Conservation (phyloP, 805 yeast species). For the Allodekkera sacchari region DNA sequence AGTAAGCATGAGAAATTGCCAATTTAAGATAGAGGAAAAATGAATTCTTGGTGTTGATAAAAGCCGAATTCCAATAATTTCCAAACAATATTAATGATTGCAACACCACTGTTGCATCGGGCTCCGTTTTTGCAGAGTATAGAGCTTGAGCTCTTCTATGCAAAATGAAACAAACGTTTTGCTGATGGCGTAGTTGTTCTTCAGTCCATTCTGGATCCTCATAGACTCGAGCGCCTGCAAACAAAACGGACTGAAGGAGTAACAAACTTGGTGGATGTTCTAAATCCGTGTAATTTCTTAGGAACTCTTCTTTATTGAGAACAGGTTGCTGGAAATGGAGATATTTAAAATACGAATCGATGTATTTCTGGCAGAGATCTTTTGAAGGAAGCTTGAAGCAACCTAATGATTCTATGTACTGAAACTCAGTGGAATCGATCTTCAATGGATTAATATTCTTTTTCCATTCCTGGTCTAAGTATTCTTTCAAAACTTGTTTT, state of each 20-base stretch:
- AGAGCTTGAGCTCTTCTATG: slow-evolving; percentile 68
- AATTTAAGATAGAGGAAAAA: slow-evolving; percentile 53
- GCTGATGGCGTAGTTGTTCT: slow-evolving; percentile 38
- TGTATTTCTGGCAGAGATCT: slow-evolving; percentile 49
- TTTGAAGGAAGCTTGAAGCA: slow-evolving; percentile 62
- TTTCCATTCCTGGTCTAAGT: slow-evolving; percentile 5
- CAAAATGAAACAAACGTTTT: slow-evolving; percentile 34
- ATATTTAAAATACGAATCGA: slow-evolving; percentile 52
- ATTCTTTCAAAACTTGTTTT: slow-evolving; percentile 23
- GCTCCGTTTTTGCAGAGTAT: slow-evolving; percentile 61
- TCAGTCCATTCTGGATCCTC: slow-evolving; percentile 38
- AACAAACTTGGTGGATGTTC: slow-evolving; percentile 52
- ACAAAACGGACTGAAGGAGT: slow-evolving; percentile 56
- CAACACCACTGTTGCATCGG: slow-evolving; percentile 51
- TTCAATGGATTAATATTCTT: slow-evolving; percentile 6
- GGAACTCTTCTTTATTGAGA: slow-evolving; percentile 52
- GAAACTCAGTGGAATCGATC: slow-evolving; percentile 12
- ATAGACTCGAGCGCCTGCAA: slow-evolving; percentile 61
- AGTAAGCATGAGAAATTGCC: slow-evolving; percentile 65
- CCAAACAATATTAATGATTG: slow-evolving; percentile 58
- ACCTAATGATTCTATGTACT: slow-evolving; percentile 30
- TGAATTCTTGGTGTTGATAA: slow-evolving; percentile 55
- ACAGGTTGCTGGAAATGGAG: slow-evolving; percentile 67
- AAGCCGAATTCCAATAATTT: slow-evolving; percentile 68
- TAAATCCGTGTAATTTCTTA: slow-evolving; percentile 46